Evolutionary conservation across 2,329 filamentous ascomycete species (phyloP), one percentile per base, ranked within the genome.

Genomic region (Neocucurbitaria cava): DNA sequence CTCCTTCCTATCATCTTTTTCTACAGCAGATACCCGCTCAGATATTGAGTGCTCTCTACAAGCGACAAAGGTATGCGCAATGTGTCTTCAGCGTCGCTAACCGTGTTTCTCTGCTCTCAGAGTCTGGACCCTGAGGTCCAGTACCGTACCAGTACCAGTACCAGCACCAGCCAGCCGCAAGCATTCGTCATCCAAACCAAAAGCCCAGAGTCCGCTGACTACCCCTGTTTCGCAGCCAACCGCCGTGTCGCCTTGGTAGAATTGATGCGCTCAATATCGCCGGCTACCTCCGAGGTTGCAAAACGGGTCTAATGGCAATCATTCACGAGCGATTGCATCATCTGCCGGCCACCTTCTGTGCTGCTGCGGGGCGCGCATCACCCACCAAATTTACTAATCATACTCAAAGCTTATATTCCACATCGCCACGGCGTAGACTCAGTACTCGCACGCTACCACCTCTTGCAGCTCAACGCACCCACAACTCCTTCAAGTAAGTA

Each of bases 291-390:
- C 39, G 51, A 26, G 46, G 30, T n/a, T n/a, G 28, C 54, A 15
- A 56, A 66, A 63, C 20, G 47, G 15, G 13, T 6, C 54, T 67
- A 62, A 48, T 39, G 46, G 45, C 56, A 47, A 46, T 40, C 30
- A 48, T 38, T 44, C 46, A 41, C 26, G 41, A 18, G 24, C 43
- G 49, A 74, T 73, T 68, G 70, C 71, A 73, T 74, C 71, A 75
- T 74, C 53, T 49, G 40, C 44, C 41, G 40, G 50, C 44, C 42
- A 56, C 54, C 41, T 45, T 44, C 52, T 53, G n/a, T n/a, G n/a
- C 53, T 52, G 58, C 64, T 66, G 69, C 62, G 69, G 68, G 68
- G 70, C 64, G 66, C 66, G 68, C 61, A 61, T 49, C 17, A 20
- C 5, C 18, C n/a, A 52, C 58, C 43, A 43, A 38, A 44, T 58